Base-by-base conservation (phyloP, 345 rosid species). In the Eucalyptus virginea region DNA sequence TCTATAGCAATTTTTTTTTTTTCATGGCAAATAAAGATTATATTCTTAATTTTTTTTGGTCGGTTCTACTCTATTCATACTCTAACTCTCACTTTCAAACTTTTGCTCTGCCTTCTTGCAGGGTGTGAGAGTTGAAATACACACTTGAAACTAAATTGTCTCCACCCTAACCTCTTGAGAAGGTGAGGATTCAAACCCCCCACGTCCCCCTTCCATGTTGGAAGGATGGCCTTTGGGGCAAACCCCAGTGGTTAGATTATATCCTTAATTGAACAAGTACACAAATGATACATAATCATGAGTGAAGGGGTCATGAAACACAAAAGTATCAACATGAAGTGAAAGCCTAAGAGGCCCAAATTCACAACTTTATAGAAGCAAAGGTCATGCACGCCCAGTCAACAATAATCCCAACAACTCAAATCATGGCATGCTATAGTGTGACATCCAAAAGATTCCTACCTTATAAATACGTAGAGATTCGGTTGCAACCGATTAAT, bases 401-500 rank as follows among this genome's bases (percentile, higher is more conserved):
- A 3, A 51, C 26, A 4, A 3, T 19, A 19, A 0, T 52, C 0
- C 58, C 58, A 52, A 19, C 26, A 8, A 52, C 58, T 52, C 58
- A 52, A 52, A 19, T 52, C 58, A 52, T 52, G 58, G 11, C 26
- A 52, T 52, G 58, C 58, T 21, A 52, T 19, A 21, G 56, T 51
- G 56, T 51, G 0, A 51, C 56, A 51, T 51, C 9, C 4, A 3
- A 8, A 51, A 51, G 0, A 51, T 51, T 51, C 23, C 9, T 51
- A 51, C 23, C 56, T 51, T 51, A 7, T 51, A 0, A 51, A 0
- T 51, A 18, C 0, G 23, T 51, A 18, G 54, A 51, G 56, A 51
- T 51, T 51, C 2, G 4, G 56, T 51, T 18, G 56, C 23, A 2
- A 51, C 0, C 0, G 4, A 51, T 51, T 0, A 51, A 51, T 51